Evolutionary conservation across 169 alveolate genomes (phyloP), one percentile per base, ranked within the genome.

Genomic region (Plasmodium berghei): DNA sequence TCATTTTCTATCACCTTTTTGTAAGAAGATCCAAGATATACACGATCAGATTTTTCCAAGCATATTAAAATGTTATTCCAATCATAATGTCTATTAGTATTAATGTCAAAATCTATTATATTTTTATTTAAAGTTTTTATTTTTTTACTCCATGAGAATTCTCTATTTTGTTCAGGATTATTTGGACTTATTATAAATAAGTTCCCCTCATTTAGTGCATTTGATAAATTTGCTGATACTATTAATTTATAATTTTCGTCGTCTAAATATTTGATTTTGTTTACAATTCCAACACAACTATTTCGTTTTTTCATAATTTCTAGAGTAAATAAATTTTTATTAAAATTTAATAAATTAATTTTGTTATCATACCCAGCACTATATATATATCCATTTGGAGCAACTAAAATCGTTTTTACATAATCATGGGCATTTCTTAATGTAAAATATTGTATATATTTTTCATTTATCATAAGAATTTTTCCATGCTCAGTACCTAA

Each of bases 51-150:
- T 20, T 80, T 46, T 56, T 66, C 58, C 18, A 80, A 58, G 55
- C 90, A 80, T 12, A 80, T 49, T 58, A 80, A 71, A 42, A 80
- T 80, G 18, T 80, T 80, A 80, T 80, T 67, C 90, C 90, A 80
- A 34, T 80, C 90, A 71, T 80, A 80, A 58, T 80, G 90, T 71
- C 90, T 80, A 52, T 80, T 80, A 9, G 28, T 58, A 16, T 80
- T 80, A 18, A 80, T 80, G n/a, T 80, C 90, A 66, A 80, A 80
- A 66, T 80, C 90, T 16, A 80, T 40, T 14, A 80, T 80, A 28
- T 54, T 64, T 58, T 46, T 80, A 80, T 80, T 59, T 52, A 67
- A 52, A 22, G 66, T 46, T 26, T 61, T 80, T 16, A 80, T 66
- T 80, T 67, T 80, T 24, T 80, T 64, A 59, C 67, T 45, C 72